Evolutionary conservation across 2,329 filamentous ascomycete genomes (phyloP), one percentile per base, ranked within the genome.

Genomic region (Pyricularia sp.): DNA sequence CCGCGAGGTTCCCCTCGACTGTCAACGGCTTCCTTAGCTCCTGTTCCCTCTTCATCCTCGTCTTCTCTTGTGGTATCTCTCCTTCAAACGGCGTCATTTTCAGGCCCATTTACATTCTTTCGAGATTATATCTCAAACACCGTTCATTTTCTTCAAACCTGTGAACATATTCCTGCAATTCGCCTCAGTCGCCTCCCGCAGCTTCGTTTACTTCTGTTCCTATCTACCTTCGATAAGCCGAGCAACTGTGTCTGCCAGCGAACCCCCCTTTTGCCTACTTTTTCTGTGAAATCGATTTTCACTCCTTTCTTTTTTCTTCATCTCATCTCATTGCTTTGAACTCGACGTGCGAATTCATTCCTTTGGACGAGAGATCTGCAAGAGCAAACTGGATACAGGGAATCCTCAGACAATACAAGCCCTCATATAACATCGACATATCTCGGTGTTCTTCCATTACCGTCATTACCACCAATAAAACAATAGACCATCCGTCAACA

Each of bases 221-320:
- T 57, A 57, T 57, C 53, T 57, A 57, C 53, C 26, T 57, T 57
- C 24, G 22, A 62, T 9, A 33, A 44, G 26, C 28, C 40, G 49
- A 64, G 53, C 28, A 64, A 60, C 62, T 60, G 62, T 55, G 62
- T 64, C 62, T 64, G 62, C 62, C 53, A 59, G 53, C 22, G 31
- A 33, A 30, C 53, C 62, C 13, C 19, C n/a, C 28, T 60, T 64
- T 19, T 24, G 22, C 61, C 12, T 12, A 24, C 53, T 62, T 40
- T 26, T 62, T 19, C 26, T 12, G 62, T 64, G 62, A 22, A 64
- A 64, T 64, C 49, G 62, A 64, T 33, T 60, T 64, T 64, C 62
- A 33, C 62, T 64, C 3, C 30, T 59, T 40, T 35, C 26, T 31
- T 64, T 59, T 12, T 16, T 7, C 30, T 53, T 60, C 33, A 35